Conservation (phyloP, 495 filamentous ascomycete genomes). For the Talaromyces nanjingensis region DNA sequence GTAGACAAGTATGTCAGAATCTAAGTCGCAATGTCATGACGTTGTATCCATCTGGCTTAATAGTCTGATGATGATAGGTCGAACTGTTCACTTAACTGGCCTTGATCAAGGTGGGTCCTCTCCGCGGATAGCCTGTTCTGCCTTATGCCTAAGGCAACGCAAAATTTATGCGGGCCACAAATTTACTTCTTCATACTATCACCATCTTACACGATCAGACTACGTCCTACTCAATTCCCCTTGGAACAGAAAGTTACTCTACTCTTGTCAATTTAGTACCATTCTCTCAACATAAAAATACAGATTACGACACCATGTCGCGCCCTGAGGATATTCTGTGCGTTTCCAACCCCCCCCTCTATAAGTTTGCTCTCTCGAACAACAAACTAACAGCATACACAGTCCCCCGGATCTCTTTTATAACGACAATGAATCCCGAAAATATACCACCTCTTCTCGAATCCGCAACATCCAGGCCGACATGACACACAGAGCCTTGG, state of each 20-base stretch:
- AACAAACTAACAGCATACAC: constrained; percentile 6
- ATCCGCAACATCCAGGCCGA: constrained; percentile 90
- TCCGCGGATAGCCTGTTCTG: not conserved
- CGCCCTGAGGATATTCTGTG: constrained; percentile 92
- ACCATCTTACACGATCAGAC: not conserved
- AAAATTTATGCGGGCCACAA: not conserved
- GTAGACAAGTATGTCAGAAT: not conserved
- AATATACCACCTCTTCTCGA: constrained; percentile 96
- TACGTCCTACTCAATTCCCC: not conserved
- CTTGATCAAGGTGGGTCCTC: not conserved
- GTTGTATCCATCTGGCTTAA: constrained; percentile 2
- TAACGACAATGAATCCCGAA: constrained; percentile 86
- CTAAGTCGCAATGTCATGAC: not conserved
- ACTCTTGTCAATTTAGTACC: not conserved
- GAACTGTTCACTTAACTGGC: not conserved
- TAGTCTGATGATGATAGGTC: constrained; percentile 3
- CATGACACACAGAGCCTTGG: constrained; percentile 89
- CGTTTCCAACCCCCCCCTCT: constrained; percentile 10
- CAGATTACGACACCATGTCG: constrained; percentile 58
- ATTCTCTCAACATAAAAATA: not conserved
- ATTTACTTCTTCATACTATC: not conserved
- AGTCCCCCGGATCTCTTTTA: constrained; percentile 96
- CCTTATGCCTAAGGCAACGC: constrained; percentile 3
- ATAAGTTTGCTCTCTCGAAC: not conserved
- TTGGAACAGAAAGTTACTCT: not conserved